Conservation (phyloP, 2,329 filamentous ascomycete species). For the Fusarium veterinarium region DNA sequence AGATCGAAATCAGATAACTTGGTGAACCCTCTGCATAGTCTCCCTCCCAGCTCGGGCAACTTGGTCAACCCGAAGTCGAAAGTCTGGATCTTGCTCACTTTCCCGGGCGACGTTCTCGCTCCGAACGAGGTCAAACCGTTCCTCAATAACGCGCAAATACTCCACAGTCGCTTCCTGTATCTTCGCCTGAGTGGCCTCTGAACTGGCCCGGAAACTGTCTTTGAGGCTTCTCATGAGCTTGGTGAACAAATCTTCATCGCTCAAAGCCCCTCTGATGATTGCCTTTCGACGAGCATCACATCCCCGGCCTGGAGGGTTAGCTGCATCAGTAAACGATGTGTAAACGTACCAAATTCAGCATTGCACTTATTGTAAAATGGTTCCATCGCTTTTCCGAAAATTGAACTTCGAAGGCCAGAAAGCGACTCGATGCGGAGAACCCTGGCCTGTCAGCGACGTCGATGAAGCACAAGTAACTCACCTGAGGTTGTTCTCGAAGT, state of each 20-base stretch:
- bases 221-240: constrained; percentile 46
- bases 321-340: fast-evolving
- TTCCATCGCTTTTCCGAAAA: constrained; percentile 53
- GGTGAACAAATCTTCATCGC: constrained; percentile 45
- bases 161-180: constrained; percentile 27
- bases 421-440: constrained; percentile 49
- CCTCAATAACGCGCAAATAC: constrained; percentile 45
- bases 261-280: constrained; percentile 48
- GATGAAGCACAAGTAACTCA: neutral
- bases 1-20: neutral
- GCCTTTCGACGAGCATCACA: constrained; percentile 49
- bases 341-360: constrained; percentile 47
- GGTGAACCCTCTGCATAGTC: constrained; percentile 4
- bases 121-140: constrained; percentile 51
- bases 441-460: constrained; percentile 37
- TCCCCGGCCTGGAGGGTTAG: constrained; percentile 45
- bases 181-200: constrained; percentile 34
- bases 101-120: constrained; percentile 53
- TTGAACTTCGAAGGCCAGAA: constrained; percentile 52
- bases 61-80: constrained; percentile 47
- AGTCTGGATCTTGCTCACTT: constrained; percentile 52
- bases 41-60: neutral
- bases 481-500: constrained; percentile 32
- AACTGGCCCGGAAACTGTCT: constrained; percentile 34
- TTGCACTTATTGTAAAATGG: constrained; percentile 48